Evolutionary conservation across 176 grass and related monocot species (phyloP).

Genomic region (Carex pumila): DNA sequence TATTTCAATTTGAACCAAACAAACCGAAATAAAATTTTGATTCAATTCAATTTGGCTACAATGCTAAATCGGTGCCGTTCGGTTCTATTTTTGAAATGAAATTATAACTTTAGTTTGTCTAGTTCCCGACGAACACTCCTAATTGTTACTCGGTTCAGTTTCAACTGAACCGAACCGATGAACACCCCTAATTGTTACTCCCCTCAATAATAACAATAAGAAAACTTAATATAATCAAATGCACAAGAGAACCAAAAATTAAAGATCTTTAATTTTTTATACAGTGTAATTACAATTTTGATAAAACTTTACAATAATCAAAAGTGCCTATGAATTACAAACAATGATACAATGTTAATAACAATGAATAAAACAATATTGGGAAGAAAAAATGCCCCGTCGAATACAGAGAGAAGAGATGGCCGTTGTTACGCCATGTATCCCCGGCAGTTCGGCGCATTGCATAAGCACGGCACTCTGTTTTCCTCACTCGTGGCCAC

Average conservation of each 20-base stretch:
- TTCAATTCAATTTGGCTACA: too few species aligned
- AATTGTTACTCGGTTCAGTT: too few species aligned
- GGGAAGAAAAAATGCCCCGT: too few species aligned
- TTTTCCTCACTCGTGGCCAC: slow-evolving; percentile 61
- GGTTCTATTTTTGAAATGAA: too few species aligned
- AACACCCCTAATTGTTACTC: background rate
- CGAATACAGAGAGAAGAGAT: background rate
- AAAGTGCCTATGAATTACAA: background rate
- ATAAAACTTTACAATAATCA: background rate
- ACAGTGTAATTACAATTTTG: background rate
- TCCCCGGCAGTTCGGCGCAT: slow-evolving; percentile 63
- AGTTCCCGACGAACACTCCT: too few species aligned
- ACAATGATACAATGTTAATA: background rate
- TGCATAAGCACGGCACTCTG: slow-evolving; percentile 81
- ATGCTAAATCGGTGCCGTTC: too few species aligned
- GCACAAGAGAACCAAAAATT: background rate
- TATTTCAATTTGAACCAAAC: too few species aligned
- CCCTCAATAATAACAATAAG: background rate
- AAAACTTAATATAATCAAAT: background rate
- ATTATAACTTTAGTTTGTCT: too few species aligned
- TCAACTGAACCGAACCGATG: too few species aligned
- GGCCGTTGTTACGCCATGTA: slow-evolving; percentile 36
- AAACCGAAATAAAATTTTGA: too few species aligned
- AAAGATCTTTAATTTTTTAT: background rate
- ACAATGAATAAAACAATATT: background rate